Evolutionary conservation across 352 stramenopile genomes (phyloP), one percentile per base, ranked within the genome.

Genomic region (Phytophthora idaei): DNA sequence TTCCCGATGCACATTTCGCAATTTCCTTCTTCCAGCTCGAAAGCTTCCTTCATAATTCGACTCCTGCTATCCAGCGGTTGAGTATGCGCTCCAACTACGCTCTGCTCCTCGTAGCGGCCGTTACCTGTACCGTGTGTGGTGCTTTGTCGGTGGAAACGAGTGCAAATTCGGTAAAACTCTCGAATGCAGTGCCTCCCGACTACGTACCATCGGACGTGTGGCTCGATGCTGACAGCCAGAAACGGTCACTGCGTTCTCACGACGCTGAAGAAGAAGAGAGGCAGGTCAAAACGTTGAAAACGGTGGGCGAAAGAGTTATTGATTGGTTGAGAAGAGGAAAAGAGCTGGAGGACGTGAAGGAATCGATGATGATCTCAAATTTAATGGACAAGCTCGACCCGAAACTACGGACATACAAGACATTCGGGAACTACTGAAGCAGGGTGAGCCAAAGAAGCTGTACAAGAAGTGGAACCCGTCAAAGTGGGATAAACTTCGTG

Each of bases 391-490:
- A 50, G 5, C 5, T 14, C 21, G 44, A 50, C 8, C 44, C 44
- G 44, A 50, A 32, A 15, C 21, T 32, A 29, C n/a, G 25, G 1
- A n/a, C 15, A 32, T 50, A 50, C 44, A 50, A 50, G 25, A n/a
- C 1, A 31, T 50, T 32, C 25, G 44, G 44, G 21, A 50, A 50
- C 27, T 32, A 15, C 44, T 50, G 17, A 50, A 50, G 44, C 7
- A 29, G 0, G 6, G 10, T 3, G 44, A 50, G 17, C 44, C 44
- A 14, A 50, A 50, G 14, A 2, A 15, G 5, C 44, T 50, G 17
- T 50, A 50, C 44, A 50, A 32, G 44, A 50, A 50, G 25, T 50
- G 44, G 44, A 32, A 15, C 4, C 44, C 17, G 44, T 32, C 44
- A 31, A 50, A 50, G 7, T 50, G 17, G 44, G 44, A 50, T 50